Evolutionary conservation across 1,284 basidiomycete genomes (phyloP).

Genomic region (Thecaphora frezii): DNA sequence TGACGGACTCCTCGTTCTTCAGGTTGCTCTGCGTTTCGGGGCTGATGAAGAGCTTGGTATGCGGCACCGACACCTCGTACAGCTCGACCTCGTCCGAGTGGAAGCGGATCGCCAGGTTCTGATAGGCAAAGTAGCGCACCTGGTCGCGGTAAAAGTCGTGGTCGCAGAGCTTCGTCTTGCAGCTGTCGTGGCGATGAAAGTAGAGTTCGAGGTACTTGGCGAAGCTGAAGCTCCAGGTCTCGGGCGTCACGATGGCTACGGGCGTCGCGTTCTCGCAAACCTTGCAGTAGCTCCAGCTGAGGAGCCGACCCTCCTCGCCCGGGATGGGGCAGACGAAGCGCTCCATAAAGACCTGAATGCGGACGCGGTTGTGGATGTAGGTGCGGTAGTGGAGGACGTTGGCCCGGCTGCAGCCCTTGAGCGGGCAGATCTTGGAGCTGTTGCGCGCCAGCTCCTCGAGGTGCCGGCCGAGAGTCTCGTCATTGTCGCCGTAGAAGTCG

Average conservation of each 20-base stretch:
- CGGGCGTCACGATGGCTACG: slow-evolving; percentile 84
- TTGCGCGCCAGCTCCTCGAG: slow-evolving; percentile 79
- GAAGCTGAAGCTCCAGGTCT: slow-evolving; percentile 90
- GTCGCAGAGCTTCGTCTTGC: slow-evolving; percentile 74
- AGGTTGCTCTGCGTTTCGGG: slow-evolving; percentile 82
- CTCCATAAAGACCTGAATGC: slow-evolving; percentile 70
- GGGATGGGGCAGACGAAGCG: slow-evolving; percentile 58
- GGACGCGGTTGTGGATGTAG: slow-evolving; percentile 83
- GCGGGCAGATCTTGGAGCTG: slow-evolving; percentile 70
- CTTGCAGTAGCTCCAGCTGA: slow-evolving; percentile 89
- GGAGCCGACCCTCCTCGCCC: slow-evolving; percentile 70
- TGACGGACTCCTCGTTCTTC: slow-evolving; percentile 85
- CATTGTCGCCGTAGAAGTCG: slow-evolving; percentile 89
- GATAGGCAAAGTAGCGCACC: slow-evolving; percentile 83
- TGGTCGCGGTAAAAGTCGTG: slow-evolving; percentile 95
- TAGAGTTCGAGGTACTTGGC: slow-evolving; percentile 89
- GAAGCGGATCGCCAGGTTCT: slow-evolving; percentile 76
- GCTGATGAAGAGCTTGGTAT: slow-evolving; percentile 77
- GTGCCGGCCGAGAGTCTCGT: slow-evolving; percentile 87
- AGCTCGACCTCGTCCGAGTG: slow-evolving; percentile 83
- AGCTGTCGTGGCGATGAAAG: slow-evolving; percentile 82
- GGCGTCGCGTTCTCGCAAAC: slow-evolving; percentile 65
- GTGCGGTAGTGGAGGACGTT: slow-evolving; percentile 82
- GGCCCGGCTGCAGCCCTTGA: slow-evolving; percentile 79
- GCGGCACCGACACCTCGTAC: slow-evolving; percentile 82